Evolutionary conservation across 352 stramenopile genomes (phyloP), one percentile per base, ranked within the genome.

Genomic region (Phytophthora sp.): DNA sequence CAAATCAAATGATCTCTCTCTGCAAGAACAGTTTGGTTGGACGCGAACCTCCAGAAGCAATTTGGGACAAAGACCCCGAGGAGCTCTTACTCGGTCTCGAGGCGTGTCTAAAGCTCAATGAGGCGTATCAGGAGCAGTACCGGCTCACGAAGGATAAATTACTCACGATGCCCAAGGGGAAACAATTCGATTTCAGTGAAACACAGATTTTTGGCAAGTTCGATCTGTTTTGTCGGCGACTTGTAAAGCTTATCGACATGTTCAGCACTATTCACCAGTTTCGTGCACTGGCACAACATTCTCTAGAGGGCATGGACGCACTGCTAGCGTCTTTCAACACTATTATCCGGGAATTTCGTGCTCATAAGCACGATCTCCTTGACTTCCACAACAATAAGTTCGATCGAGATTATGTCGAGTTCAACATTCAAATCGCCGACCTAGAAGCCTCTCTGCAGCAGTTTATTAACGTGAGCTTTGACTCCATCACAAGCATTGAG

Each of bases 221-320:
- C 50, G 90, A 97, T 52, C 65, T 97, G 0, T 97, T 97, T 57
- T 97, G 89, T 54, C 74, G 90, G 0, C 87, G 89, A 5, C 63
- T 96, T 2, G 89, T 97, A 9, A 96, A 96, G 62, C 79, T 97
- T 37, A 96, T 96, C 46, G 90, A 97, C 68, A 95, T 96, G 87
- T 97, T 97, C 52, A 92, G 77, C 43, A 97, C 88, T 1, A 96
- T 97, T 48, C 84, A 95, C 51, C 92, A 98, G 72, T 98, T 98
- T 69, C 89, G 80, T 0, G 82, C 79, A 15, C 78, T 98, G 0
- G 76, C 81, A 8, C 76, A 91, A 26, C 94, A 98, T 54, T 94
- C 91, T 8, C 77, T 98, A 4, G 93, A 98, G 66, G 95, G 89
- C 18, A 97, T 97, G 87, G 87, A 91, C 28, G 79, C 75, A 4